Conservation (phyloP, 768 basidiomycete species). For the Rhizopogon salebrosus region DNA sequence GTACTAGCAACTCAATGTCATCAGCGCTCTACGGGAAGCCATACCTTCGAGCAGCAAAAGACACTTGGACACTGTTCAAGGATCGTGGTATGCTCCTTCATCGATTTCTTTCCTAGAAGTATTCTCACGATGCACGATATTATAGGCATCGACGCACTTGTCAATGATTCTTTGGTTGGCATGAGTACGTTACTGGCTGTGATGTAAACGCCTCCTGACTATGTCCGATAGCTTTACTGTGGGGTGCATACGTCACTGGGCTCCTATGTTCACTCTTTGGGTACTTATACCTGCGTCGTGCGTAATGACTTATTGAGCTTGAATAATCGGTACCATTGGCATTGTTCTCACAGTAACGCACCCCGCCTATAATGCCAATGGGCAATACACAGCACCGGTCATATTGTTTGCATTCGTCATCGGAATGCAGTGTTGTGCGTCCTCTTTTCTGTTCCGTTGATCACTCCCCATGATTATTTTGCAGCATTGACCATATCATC, state of each 20-base stretch:
- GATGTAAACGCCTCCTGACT: not conserved
- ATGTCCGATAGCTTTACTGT: slow-evolving; percentile 50
- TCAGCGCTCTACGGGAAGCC: slow-evolving; percentile 80
- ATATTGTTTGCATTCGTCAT: slow-evolving; percentile 79
- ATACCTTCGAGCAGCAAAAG: slow-evolving; percentile 75
- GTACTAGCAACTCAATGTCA: not conserved
- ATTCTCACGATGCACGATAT: not conserved
- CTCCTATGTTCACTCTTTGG: slow-evolving; percentile 68
- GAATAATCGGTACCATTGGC: not conserved
- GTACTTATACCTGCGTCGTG: slow-evolving; percentile 71
- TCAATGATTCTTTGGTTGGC: slow-evolving; percentile 79
- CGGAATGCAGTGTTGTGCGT: slow-evolving; percentile 66
- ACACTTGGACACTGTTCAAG: slow-evolving; percentile 74
- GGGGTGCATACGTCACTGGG: slow-evolving; percentile 80
- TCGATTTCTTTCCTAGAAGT: not conserved
- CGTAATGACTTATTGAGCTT: slow-evolving; percentile 18
- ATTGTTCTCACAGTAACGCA: slow-evolving; percentile 48
- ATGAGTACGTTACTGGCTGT: slow-evolving; percentile 47
- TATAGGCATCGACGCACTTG: slow-evolving; percentile 61
- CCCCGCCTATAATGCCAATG: slow-evolving; percentile 67
- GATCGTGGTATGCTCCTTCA: slow-evolving; percentile 46
- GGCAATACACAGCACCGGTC: slow-evolving; percentile 75
- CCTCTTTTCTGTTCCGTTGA: not conserved
- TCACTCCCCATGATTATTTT: not conserved
- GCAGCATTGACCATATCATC: slow-evolving; percentile 64